Percentiles rank a stretch among this genome's conserved stretches.
Conservation (phyloP, 805 yeast species). For the Saccharomycopsis microspora region DNA sequence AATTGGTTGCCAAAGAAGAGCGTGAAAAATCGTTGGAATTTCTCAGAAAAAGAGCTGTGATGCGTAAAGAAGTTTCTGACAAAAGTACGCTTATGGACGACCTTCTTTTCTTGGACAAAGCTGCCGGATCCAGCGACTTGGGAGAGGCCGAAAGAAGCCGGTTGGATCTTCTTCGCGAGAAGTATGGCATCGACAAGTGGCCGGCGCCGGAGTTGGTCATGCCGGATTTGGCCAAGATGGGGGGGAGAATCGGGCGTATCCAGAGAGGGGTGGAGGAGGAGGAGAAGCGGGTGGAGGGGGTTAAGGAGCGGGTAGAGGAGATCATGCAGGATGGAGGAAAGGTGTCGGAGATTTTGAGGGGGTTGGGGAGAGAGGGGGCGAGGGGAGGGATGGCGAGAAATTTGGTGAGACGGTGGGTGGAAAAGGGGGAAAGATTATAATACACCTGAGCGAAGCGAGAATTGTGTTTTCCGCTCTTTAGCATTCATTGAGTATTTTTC, state of each 20-base stretch:
- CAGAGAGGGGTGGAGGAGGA: slow-evolving; percentile 22
- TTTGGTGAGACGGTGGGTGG: too few relatives aligned
- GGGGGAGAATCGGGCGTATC: slow-evolving; percentile 23
- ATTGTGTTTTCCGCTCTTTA: too few relatives aligned
- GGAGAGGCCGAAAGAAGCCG: slow-evolving; percentile 26
- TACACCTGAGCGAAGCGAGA: too few relatives aligned
- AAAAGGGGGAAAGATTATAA: too few relatives aligned
- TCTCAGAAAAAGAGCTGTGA: slow-evolving; percentile 33
- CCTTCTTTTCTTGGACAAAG: slow-evolving; percentile 21
- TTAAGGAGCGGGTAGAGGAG: slow-evolving; percentile 17
- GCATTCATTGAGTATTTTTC: too few relatives aligned
- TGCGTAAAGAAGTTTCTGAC: slow-evolving; percentile 21
- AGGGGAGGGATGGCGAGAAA: too few relatives aligned
- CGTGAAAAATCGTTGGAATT: slow-evolving; percentile 41
- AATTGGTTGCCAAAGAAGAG: slow-evolving; percentile 59
- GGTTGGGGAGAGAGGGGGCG: too few relatives aligned
- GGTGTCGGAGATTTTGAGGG: too few relatives aligned
- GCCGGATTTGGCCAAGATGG: slow-evolving; percentile 25
- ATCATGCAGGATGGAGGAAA: too few relatives aligned
- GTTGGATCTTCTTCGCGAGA: slow-evolving; percentile 28
- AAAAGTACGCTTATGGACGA: slow-evolving; percentile 21
- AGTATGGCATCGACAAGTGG: slow-evolving; percentile 36
- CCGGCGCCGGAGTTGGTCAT: slow-evolving; percentile 33
- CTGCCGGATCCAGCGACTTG: slow-evolving; percentile 19
- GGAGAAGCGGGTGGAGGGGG: slow-evolving; percentile 25